Evolutionary conservation across 2,329 filamentous ascomycete species (phyloP), one percentile per base, ranked within the genome.

Genomic region (Ophiostoma quercus): DNA sequence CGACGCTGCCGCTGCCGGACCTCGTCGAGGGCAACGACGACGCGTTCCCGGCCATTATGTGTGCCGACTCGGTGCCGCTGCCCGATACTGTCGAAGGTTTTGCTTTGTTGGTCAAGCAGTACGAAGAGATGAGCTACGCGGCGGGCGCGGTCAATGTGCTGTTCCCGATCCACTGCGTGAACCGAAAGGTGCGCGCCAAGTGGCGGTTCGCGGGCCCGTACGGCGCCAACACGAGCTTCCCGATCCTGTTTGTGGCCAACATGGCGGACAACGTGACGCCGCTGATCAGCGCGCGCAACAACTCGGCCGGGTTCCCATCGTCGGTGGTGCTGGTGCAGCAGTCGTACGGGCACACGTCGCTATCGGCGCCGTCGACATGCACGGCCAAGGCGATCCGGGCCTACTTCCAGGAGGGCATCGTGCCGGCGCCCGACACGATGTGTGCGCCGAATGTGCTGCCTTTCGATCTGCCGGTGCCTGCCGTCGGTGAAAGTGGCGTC

Each of bases 261-360:
- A 72, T 76, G 6, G 77, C 80, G 7, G 82, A 84, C 69, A 83
- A 83, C 14, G 80, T 83, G 12, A 84, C 83, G 34, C 83, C 83
- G 5, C 72, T 81, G 51, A 67, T 78, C 71, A 78, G 82, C 75
- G 76, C 80, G 4, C 65, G 72, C 5, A 73, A 73, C 68, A 73
- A 71, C 60, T 71, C 70, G 60, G 70, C 69, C 71, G 69, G 43
- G 3, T 73, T 73, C 32, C 62, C 69, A 0, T 79, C 78, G 16
- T 84, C 83, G 0, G 78, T 79, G 0, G 76, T 86, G 6, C 74
- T 86, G 34, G 78, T 81, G 14, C 83, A 84, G 73, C 82, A 85
- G 63, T 81, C 81, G 0, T 85, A 82, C 57, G 84, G 84, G 82
- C 71, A 72, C 67, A 82, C 80, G 76, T 80, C 79, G 16, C 75